Percentiles rank a stretch among this genome's conserved stretches.
These are phyloP conservation scores for Yamadazyma dushanensis DNA, from an alignment of 1,139 yeast genomes.

Conservation along the genomic window DNA sequence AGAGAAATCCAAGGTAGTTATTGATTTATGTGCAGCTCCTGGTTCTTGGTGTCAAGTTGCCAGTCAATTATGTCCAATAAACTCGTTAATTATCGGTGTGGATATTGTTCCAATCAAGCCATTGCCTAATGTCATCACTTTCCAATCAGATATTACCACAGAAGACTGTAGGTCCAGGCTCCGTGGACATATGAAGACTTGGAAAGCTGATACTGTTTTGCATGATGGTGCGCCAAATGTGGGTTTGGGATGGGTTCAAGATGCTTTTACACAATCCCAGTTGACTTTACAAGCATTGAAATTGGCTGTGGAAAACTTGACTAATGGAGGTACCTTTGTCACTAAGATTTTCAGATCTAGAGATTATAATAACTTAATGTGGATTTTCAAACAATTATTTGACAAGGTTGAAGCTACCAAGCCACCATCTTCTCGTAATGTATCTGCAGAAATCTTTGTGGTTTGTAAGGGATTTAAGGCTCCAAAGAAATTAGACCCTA, in stretches of 20 bases:
- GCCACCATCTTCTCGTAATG: constrained; percentile 98
- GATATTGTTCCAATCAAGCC: constrained; percentile 97
- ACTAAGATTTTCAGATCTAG: constrained; percentile 96
- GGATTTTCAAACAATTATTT: constrained; percentile 96
- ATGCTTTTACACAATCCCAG: constrained; percentile 97
- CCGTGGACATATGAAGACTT: constrained; percentile 94
- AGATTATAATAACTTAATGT: constrained; percentile 93
- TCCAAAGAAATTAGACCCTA: constrained; percentile 91
- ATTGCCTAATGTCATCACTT: constrained; percentile 88
- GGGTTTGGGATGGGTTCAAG: constrained; percentile 99
- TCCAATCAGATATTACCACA: constrained; percentile 96
- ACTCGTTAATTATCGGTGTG: constrained; percentile 93
- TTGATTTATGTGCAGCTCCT: constrained; percentile 98
- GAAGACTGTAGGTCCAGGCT: constrained; percentile 94
- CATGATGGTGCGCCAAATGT: constrained; percentile 99
- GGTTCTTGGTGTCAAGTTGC: constrained; percentile 99
- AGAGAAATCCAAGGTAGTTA: constrained; percentile 94
- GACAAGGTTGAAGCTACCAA: constrained; percentile 97
- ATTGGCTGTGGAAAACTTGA: constrained; percentile 91
- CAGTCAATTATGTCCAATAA: constrained; percentile 85
- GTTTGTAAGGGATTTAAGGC: constrained; percentile 96
- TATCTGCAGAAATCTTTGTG: constrained; percentile 97
- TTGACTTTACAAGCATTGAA: constrained; percentile 89
- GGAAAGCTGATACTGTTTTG: constrained; percentile 97
- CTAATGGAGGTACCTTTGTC: constrained; percentile 93